Base-by-base conservation (phyloP, 768 basidiomycete species). In the Pulveroboletus ravenelii region DNA sequence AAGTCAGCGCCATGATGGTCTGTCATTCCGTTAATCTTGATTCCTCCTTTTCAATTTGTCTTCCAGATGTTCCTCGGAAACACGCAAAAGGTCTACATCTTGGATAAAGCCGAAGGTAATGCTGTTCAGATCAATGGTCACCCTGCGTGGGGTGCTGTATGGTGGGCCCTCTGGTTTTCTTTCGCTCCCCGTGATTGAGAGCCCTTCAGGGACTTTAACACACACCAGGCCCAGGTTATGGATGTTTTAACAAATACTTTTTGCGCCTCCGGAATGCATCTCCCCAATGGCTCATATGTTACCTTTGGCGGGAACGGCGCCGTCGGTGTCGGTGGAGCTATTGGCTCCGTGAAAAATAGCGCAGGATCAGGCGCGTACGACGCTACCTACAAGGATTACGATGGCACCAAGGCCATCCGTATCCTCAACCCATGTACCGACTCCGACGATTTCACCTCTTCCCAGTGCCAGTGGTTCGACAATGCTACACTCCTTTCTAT, bases 41-140 rank as follows among this genome's bases (percentile, higher is more conserved):
- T 44, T 47, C 15, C 41, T 25, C 29, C 32, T 23, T 36, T 48
- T 23, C 27, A 39, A 45, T 47, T 27, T 7, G 17, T 18, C 36
- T 41, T 15, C 58, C 62, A 87, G 87, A 81, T 87, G 80, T 90
- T 93, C 66, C 70, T 93, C 45, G 90, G 88, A 30, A 88, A 85
- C 55, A 72, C 78, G 7, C 73, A 89, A 57, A 89, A 83, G 65
- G 86, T 94, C 31, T 94, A 93, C 69, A 87, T 93, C 18, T 71
- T 93, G n/a, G 93, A 96, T 74, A 96, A 96, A 72, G 81, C 84
- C 1, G 89, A 93, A 63, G 81, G 80, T 30, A 93, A 93, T 63
- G 74, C 75, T 3, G 78, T 78, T 4, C 69, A 75, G 57, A 75
- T 92, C 53, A 73, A 78, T 51, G 81, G 79, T 1, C 89, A 89